These are phyloP conservation scores for Galerina marginata DNA, from an alignment of 768 basidiomycete genomes.

Conservation along the genomic window DNA sequence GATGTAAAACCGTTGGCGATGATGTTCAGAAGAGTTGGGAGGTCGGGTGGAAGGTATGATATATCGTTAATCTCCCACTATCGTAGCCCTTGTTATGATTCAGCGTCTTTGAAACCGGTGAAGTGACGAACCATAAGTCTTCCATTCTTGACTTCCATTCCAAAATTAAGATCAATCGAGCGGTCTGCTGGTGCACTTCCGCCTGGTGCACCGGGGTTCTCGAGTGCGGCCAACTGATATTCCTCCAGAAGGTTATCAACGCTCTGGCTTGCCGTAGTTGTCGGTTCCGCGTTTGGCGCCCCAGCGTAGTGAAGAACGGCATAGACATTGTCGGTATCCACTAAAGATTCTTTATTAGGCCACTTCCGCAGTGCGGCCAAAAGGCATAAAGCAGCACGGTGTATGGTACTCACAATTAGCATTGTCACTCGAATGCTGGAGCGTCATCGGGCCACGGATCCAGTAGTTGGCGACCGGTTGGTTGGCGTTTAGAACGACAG, in stretches of 20 bases:
- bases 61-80: slow-evolving; percentile 36
- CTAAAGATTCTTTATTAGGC: slow-evolving; percentile 14
- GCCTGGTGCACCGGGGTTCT: slow-evolving; percentile 28
- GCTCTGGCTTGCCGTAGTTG: slow-evolving; percentile 30
- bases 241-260: slow-evolving; percentile 23
- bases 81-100: slow-evolving; percentile 31
- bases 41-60: slow-evolving; percentile 41
- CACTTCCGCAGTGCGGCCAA: not conserved
- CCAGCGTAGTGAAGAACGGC: slow-evolving; percentile 47
- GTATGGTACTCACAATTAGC: slow-evolving; percentile 32
- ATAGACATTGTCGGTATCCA: slow-evolving; percentile 23
- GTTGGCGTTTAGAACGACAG: slow-evolving; percentile 43
- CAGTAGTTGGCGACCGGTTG: slow-evolving; percentile 54
- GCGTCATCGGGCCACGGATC: slow-evolving; percentile 42
- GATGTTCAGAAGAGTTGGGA: slow-evolving; percentile 54
- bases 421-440: slow-evolving; percentile 36
- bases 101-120: slow-evolving; percentile 17
- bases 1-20: slow-evolving; percentile 25
- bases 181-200: slow-evolving; percentile 24
- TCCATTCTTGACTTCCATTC: slow-evolving; percentile 20
- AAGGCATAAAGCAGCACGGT: not conserved
- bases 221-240: slow-evolving; percentile 11
- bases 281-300: slow-evolving; percentile 39
- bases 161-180: slow-evolving; percentile 26
- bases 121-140: slow-evolving; percentile 12